phyloP scores from a whole-genome alignment of 768 basidiomycete species.

The Kwoniella sp. region DNA sequence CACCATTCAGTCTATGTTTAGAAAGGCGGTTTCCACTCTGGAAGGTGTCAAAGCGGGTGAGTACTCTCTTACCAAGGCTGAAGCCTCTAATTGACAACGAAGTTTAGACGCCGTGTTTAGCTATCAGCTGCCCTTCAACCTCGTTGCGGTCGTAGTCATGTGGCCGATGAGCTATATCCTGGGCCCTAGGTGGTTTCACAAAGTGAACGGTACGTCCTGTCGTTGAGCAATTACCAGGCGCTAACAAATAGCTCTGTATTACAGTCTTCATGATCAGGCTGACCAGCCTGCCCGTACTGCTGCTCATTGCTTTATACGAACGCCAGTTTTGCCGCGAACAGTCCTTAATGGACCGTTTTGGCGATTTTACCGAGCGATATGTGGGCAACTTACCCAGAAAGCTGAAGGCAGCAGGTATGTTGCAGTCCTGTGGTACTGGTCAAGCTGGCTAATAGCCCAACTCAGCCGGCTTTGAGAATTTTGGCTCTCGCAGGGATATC shows the following conservation, averaged over 20 bases:
- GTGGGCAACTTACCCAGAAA: constrained; percentile 72
- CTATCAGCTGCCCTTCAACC: constrained; percentile 88
- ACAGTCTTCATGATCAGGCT: constrained; percentile 26
- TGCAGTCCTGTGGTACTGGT: not conserved
- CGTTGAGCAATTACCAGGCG: not conserved
- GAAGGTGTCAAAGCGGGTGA: constrained; percentile 63
- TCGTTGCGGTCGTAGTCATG: constrained; percentile 79
- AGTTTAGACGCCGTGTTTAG: constrained; percentile 73
- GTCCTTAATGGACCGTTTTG: constrained; percentile 68
- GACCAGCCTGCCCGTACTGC: constrained; percentile 78
- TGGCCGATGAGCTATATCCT: constrained; percentile 79
- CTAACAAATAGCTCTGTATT: not conserved
- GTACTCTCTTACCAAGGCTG: not conserved
- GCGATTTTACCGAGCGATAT: constrained; percentile 63
- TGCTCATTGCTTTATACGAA: constrained; percentile 78
- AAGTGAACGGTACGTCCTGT: constrained; percentile 56
- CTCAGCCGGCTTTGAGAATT: constrained; percentile 46
- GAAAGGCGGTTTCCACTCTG: constrained; percentile 86
- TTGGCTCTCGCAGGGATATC: constrained; percentile 41
- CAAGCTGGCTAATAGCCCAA: not conserved
- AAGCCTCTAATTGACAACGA: not conserved
- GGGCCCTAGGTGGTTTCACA: constrained; percentile 96
- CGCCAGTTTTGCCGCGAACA: constrained; percentile 69
- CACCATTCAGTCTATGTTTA: constrained; percentile 87
- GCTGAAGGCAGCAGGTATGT: constrained; percentile 54